These are phyloP conservation scores for Amauroascus verrucosus DNA, from an alignment of 2,329 filamentous ascomycete species.

Conservation along the genomic window DNA sequence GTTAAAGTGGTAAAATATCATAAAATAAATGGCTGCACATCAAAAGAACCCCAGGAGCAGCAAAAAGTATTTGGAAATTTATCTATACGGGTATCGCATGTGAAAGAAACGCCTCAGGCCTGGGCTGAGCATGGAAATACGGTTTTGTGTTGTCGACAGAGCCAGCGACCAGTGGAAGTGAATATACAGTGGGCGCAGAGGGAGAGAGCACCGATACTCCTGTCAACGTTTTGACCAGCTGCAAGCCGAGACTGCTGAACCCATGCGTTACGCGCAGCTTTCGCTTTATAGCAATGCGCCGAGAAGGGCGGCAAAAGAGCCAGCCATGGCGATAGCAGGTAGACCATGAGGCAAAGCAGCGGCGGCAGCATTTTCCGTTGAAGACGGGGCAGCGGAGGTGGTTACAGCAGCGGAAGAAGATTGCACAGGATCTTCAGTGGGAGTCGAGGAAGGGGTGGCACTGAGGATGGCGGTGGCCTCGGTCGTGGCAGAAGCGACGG, in stretches of 20 bases:
- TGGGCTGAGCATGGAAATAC: background rate
- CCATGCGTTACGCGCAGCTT: background rate
- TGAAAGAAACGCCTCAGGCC: conserved; percentile 6
- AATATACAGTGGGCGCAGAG: conserved; percentile 2
- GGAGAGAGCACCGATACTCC: background rate
- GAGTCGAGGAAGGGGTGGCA: conserved; percentile 1
- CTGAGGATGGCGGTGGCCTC: conserved; percentile 16
- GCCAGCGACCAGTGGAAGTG: background rate
- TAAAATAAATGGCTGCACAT: conserved; percentile 9
- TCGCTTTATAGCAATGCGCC: conserved; percentile 27
- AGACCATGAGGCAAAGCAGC: conserved; percentile 17
- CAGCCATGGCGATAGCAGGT: conserved; percentile 28
- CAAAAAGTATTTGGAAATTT: background rate
- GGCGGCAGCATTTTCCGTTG: conserved; percentile 16
- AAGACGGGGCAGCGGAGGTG: conserved; percentile 1
- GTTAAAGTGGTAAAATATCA: background rate
- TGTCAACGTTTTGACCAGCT: background rate
- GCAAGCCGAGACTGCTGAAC: background rate
- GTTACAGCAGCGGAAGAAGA: background rate
- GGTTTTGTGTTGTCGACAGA: background rate
- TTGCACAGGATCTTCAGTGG: background rate
- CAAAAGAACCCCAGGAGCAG: conserved; percentile 1
- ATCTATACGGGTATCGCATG: conserved; percentile 10
- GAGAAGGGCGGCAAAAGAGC: conserved; percentile 31
- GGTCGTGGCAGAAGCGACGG: conserved; percentile 16